Evolutionary conservation across 352 stramenopile genomes (phyloP).

Genomic region (Phytophthora ramorum): DNA sequence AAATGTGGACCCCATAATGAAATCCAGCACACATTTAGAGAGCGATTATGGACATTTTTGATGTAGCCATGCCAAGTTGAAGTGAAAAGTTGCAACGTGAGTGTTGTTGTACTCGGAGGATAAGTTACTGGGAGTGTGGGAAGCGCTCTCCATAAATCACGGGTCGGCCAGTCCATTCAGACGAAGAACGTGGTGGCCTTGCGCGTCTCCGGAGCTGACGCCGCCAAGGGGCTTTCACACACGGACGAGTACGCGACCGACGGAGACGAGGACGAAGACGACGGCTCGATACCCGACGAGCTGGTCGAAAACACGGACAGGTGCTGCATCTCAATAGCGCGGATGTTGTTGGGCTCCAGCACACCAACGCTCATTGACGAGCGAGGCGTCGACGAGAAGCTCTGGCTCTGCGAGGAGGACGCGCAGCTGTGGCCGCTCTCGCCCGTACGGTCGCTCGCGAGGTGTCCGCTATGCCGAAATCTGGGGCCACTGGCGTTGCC

Average conservation of each 20-base stretch:
- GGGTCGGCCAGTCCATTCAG: constrained; percentile 21
- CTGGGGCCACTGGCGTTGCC: constrained; percentile 23
- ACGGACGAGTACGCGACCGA: constrained; percentile 74
- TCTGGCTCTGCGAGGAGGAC: constrained; percentile 20
- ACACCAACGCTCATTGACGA: constrained; percentile 25
- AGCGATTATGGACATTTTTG: too few relatives aligned
- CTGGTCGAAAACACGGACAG: constrained; percentile 53
- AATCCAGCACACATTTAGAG: too few relatives aligned
- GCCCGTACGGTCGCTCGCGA: constrained; percentile 6
- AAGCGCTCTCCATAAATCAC: constrained; percentile 19
- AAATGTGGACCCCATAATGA: background rate
- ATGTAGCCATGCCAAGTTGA: constrained; percentile 13
- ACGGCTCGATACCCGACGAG: constrained; percentile 47
- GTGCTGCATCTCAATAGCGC: constrained; percentile 49
- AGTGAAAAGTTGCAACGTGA: background rate
- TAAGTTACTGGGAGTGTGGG: constrained; percentile 25
- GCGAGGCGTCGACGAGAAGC: constrained; percentile 23
- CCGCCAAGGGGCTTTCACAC: constrained; percentile 54
- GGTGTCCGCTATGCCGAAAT: constrained; percentile 18
- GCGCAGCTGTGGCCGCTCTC: constrained; percentile 31
- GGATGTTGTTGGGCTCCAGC: constrained; percentile 20
- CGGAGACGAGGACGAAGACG: constrained; percentile 51
- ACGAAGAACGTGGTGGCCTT: constrained; percentile 72
- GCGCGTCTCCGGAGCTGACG: constrained; percentile 24
- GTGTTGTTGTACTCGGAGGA: constrained; percentile 11